Base-by-base conservation (phyloP, 2,329 filamentous ascomycete genomes). In the Teratosphaeria gauchensis region DNA sequence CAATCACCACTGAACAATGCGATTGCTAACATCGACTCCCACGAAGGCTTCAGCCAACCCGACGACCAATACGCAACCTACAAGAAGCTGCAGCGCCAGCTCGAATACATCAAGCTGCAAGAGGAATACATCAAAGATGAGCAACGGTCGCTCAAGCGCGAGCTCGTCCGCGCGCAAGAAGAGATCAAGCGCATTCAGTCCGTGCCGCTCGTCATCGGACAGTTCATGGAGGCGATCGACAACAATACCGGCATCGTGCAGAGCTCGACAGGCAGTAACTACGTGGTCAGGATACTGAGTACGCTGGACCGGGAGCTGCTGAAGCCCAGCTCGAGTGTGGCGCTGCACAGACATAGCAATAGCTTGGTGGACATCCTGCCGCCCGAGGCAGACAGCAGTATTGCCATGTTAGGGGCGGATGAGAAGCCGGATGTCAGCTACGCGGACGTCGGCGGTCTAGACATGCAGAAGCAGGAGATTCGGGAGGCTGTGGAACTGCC, bases 101-200 rank as follows among this genome's bases (percentile, higher is more conserved):
- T 97, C 68, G 94, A 99, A 86, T 97, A 83, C 68, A 96, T 97
- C 74, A 90, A 96, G 77, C 83, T 99, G 68, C 94, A 99, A 78
- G 94, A 99, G 77, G 94, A 99, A 75, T 99, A 99, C 77, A 99
- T 99, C 85, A 99, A 99, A 80, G 94, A 99, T 84, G 94, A 99
- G 81, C 94, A 99, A 79, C 87, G 90, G 79, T 96, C 91, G 77
- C 77, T 99, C 75, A 99, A 99, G 82, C 86, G 94, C 68, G 94
- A 99, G 80, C 84, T 99, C 56, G 92, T 99, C 58, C 86, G 94
- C 68, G 94, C 94, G 67, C 94, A 99, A 75, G 94, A 99, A 76
- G 94, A 99, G 80, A 99, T 99, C 80, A 99, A 99, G 82, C 87
- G 94, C 66, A 99, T 99, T 74, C 94, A 99, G 79, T 96, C 91